phyloP scores from a whole-genome alignment of 139 green algal genomes.

The Chlorella sp. region DNA sequence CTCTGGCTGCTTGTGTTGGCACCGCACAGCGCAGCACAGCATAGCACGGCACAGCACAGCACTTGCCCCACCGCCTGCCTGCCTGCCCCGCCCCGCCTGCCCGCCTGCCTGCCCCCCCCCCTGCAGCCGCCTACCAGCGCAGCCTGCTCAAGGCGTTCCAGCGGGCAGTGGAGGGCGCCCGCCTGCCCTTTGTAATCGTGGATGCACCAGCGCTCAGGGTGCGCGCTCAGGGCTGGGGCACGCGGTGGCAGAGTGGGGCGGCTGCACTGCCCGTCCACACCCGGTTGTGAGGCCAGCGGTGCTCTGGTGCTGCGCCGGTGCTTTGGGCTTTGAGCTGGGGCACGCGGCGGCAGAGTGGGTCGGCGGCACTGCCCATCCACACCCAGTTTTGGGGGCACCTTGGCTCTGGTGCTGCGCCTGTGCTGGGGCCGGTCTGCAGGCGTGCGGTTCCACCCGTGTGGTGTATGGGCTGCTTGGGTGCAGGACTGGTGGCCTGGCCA shows the following conservation, averaged over 20 bases:
- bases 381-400: background rate
- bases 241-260: background rate
- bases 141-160: constrained; percentile 70
- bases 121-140: constrained; percentile 66
- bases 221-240: background rate
- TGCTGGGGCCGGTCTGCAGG: background rate
- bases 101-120: background rate
- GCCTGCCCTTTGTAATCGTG: constrained; percentile 77
- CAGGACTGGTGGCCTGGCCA: background rate
- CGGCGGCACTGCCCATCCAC: no score
- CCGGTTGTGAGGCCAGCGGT: no score
- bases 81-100: background rate
- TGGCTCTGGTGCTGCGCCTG: background rate
- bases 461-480: background rate
- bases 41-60: no score
- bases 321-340: no score
- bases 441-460: no score
- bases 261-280: no score
- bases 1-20: no score
- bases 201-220: constrained; percentile 64
- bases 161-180: constrained; percentile 70
- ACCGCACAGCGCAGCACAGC: no score
- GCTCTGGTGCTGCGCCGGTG: background rate
- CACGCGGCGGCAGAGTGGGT: background rate
- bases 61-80: background rate